Evolutionary conservation across 2,329 filamentous ascomycete species (phyloP).

Genomic region (Myrmaecium sp.): DNA sequence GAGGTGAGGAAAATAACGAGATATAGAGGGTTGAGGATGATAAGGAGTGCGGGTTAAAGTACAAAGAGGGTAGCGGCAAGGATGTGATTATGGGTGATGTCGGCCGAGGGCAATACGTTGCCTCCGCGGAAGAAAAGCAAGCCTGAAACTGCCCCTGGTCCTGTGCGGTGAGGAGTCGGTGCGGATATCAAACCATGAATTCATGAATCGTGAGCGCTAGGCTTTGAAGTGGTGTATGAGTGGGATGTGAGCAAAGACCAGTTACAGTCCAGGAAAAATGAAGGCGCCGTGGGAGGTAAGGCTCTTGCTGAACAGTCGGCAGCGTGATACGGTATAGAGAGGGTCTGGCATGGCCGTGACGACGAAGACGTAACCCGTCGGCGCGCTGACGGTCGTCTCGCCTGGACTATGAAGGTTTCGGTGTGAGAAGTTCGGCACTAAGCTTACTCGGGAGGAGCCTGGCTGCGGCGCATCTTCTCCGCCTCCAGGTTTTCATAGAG

Average conservation of each 20-base stretch:
- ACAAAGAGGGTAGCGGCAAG: slow-evolving; percentile 1
- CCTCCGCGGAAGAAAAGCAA: slow-evolving; percentile 10
- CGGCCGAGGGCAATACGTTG: neutral
- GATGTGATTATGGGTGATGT: slow-evolving; percentile 3
- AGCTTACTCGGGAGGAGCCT: slow-evolving; percentile 43
- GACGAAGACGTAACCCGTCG: slow-evolving; percentile 1
- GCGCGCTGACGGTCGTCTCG: slow-evolving; percentile 1
- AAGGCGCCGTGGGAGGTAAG: slow-evolving; percentile 2
- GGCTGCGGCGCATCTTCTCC: slow-evolving; percentile 95
- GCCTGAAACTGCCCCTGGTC: slow-evolving; percentile 10
- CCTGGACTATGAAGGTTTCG: slow-evolving; percentile 1
- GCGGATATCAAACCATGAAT: slow-evolving; percentile 23
- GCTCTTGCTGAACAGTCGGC: slow-evolving; percentile 3
- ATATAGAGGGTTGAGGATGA: slow-evolving; percentile 1
- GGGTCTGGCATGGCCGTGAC: slow-evolving; percentile 2
- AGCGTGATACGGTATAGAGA: slow-evolving; percentile 5
- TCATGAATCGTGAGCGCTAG: slow-evolving; percentile 26
- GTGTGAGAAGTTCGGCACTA: slow-evolving; percentile 1
- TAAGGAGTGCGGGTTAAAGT: slow-evolving; percentile 3
- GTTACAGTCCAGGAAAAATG: slow-evolving; percentile 16
- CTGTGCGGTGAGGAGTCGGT: slow-evolving; percentile 10
- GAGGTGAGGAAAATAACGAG: slow-evolving; percentile 1
- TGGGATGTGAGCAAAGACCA: slow-evolving; percentile 14
- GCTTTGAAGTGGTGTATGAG: slow-evolving; percentile 17
- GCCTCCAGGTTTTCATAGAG: slow-evolving; percentile 98